These are phyloP conservation scores for Scenedesmus sp. DNA, from an alignment of 163 green algal species.

Conservation along the genomic window DNA sequence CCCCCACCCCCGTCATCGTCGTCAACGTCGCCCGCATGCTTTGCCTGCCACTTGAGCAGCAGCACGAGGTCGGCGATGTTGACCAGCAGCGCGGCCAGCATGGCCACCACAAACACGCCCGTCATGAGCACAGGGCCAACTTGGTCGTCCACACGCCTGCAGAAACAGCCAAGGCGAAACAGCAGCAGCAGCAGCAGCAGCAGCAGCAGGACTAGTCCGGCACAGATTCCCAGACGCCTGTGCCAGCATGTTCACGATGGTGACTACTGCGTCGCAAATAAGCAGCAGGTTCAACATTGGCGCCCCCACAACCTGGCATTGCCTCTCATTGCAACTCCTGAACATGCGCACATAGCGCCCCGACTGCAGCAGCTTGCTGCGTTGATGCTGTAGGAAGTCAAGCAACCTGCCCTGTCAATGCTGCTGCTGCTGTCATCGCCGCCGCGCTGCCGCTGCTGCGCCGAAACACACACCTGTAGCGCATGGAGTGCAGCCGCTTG, in stretches of 20 bases:
- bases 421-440: not conserved
- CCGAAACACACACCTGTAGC: slow-evolving; percentile 27
- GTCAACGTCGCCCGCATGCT: not conserved
- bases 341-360: not conserved
- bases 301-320: not conserved
- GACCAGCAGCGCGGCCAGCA: slow-evolving; percentile 29
- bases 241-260: not conserved
- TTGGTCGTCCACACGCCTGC: slow-evolving; percentile 47
- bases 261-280: not conserved
- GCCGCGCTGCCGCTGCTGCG: no score
- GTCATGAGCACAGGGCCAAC: slow-evolving; percentile 42
- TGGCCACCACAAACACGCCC: slow-evolving; percentile 32
- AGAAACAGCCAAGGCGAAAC: not conserved
- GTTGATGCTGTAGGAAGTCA: not conserved
- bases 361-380: not conserved
- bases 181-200: not conserved
- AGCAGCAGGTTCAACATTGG: no score
- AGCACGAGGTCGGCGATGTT: slow-evolving; percentile 46
- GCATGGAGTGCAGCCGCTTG: slow-evolving; percentile 48
- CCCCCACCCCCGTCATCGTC: not conserved
- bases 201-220: not conserved
- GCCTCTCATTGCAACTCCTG: not conserved
- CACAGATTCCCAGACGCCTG: not conserved
- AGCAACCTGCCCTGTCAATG: not conserved
- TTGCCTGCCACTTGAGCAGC: not conserved